Evolutionary conservation across 2,329 filamentous ascomycete species (phyloP).

Genomic region (Zasmidium cellare): DNA sequence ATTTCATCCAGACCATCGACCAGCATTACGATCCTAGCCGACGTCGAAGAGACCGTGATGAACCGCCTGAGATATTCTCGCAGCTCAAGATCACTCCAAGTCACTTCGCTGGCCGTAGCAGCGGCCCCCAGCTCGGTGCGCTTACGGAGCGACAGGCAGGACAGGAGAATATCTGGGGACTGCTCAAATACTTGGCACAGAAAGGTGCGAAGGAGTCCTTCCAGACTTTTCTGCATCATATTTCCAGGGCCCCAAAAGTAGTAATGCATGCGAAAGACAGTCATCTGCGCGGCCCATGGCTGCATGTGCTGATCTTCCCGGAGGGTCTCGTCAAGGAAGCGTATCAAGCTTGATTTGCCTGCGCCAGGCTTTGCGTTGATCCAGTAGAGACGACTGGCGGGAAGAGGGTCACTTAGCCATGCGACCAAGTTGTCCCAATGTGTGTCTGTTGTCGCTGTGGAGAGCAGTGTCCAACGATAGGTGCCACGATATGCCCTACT

Average conservation of each 20-base stretch:
- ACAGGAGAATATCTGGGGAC: neutral
- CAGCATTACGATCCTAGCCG: neutral
- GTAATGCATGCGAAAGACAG: neutral
- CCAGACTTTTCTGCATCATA: neutral
- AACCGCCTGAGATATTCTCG: neutral
- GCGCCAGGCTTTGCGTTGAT: slow-evolving; percentile 7
- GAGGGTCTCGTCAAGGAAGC: slow-evolving; percentile 3
- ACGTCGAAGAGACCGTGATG: neutral
- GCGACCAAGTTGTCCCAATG: slow-evolving; percentile 3
- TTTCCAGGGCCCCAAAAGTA: slow-evolving; percentile 6
- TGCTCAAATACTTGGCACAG: neutral
- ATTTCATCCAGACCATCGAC: slow-evolving; percentile 6
- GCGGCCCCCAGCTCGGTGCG: neutral
- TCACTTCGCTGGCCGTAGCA: neutral
- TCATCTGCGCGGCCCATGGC: slow-evolving; percentile 1
- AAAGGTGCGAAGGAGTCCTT: slow-evolving; percentile 3
- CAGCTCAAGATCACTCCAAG: slow-evolving; percentile 4
- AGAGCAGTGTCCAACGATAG: slow-evolving; percentile 5
- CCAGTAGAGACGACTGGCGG: slow-evolving; percentile 3
- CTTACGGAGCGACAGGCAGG: slow-evolving; percentile 1
- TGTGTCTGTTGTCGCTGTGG: neutral
- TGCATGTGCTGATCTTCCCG: neutral
- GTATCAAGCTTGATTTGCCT: slow-evolving; percentile 5
- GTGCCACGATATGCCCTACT: slow-evolving; percentile 2
- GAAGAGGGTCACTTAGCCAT: neutral